Conservation (phyloP, 2,329 filamentous ascomycete species). For the Elsinoe perseae region DNA sequence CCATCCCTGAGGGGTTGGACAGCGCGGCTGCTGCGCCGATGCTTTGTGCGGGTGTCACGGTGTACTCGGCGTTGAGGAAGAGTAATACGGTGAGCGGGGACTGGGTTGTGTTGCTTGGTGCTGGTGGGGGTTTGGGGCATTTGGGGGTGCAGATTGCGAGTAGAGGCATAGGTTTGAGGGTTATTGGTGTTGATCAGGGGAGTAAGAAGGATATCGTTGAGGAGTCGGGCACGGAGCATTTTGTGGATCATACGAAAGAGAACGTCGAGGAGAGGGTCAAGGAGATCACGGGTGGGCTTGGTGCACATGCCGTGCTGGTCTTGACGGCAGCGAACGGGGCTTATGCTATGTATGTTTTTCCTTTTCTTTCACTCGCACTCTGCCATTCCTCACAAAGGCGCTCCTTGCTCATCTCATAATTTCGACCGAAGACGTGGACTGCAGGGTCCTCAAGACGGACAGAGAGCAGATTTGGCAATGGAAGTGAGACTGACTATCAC, state of each 20-base stretch:
- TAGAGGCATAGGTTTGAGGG: constrained; percentile 54
- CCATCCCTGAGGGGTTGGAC: constrained; percentile 54
- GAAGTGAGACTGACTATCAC: neutral
- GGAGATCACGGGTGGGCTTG: constrained; percentile 49
- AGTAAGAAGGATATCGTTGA: constrained; percentile 56
- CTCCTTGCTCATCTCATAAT: neutral
- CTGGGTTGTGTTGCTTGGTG: constrained; percentile 48
- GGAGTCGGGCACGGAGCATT: constrained; percentile 57
- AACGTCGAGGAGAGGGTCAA: constrained; percentile 49
- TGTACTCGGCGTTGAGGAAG: constrained; percentile 59
- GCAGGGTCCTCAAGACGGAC: too few species aligned
- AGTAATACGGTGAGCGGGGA: constrained; percentile 51
- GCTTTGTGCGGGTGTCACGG: constrained; percentile 59
- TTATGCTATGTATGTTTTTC: constrained; percentile 31
- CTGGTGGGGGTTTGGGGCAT: constrained; percentile 49
- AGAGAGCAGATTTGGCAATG: neutral
- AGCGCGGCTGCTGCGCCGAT: constrained; percentile 58
- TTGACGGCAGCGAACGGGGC: constrained; percentile 42
- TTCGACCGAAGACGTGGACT: too few species aligned
- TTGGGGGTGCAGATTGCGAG: constrained; percentile 54
- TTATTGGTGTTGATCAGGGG: constrained; percentile 58
- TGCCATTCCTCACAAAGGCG: neutral
- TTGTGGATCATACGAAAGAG: constrained; percentile 52
- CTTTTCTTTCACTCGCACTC: neutral
- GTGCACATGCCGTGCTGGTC: constrained; percentile 55